A percentile compares a stretch with the other conserved stretches of the same genome.
Conservation (phyloP, 2,329 filamentous ascomycete genomes). For the Sporothrix inflata region DNA sequence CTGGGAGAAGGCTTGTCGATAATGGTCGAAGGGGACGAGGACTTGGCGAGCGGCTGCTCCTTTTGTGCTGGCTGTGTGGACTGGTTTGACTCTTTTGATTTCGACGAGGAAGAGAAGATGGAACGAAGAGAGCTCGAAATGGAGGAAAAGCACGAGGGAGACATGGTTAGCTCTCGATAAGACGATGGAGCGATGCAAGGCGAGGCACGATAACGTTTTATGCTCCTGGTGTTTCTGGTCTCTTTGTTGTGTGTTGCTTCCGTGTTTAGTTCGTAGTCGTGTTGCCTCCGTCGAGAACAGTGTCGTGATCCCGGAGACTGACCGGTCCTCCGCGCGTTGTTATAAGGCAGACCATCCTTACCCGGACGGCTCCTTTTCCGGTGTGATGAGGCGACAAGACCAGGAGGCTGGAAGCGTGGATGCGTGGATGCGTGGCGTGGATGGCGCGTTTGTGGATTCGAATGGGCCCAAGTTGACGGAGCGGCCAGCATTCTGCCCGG, state of each 20-base stretch:
- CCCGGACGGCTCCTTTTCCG: neutral
- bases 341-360: slow-evolving; percentile 21
- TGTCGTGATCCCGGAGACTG: slow-evolving; percentile 18
- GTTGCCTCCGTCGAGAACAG: neutral
- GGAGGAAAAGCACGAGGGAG: neutral
- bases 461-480: neutral
- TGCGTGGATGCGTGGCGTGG: slow-evolving; percentile 7
- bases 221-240: neutral
- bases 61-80: neutral
- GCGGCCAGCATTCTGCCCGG: neutral
- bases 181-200: neutral
- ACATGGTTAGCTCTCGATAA: neutral
- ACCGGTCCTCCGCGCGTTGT: neutral
- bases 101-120: slow-evolving; percentile 1
- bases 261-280: neutral
- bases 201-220: slow-evolving; percentile 10
- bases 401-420: slow-evolving; percentile 14
- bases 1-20: neutral
- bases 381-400: neutral
- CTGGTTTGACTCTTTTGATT: neutral
- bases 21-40: neutral
- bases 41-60: neutral
- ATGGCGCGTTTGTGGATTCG: slow-evolving; percentile 21
- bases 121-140: neutral
- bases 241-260: neutral